Evolutionary conservation across 2,329 filamentous ascomycete species (phyloP).

Genomic region (Emmonsiellopsis sp.): DNA sequence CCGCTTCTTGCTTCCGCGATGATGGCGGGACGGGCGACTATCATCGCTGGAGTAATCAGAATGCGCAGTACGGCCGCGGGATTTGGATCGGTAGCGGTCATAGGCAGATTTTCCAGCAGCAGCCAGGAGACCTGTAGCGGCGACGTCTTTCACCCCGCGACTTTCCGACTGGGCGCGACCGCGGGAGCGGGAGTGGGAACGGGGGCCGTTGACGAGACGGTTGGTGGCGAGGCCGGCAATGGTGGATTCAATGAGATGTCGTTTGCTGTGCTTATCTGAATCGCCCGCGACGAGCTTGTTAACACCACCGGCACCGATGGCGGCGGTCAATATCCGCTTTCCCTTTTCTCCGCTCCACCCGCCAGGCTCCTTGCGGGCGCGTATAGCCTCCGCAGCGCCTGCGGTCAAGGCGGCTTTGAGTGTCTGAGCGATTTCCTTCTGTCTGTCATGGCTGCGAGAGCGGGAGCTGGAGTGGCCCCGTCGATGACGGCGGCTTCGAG

Average conservation of each 20-base stretch:
- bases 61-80: conserved; percentile 20
- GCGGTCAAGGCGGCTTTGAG: conserved; percentile 85
- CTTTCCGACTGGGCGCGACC: conserved; percentile 34
- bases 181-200: conserved; percentile 62
- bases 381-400: conserved; percentile 85
- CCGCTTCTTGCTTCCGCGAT: conserved; percentile 32
- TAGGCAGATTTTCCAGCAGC: conserved; percentile 40
- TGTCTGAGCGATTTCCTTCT: conserved; percentile 67
- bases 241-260: conserved; percentile 76
- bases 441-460: conserved; percentile 44
- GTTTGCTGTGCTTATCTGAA: conserved; percentile 64
- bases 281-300: conserved; percentile 64
- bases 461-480: conserved; percentile 33
- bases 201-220: conserved; percentile 72
- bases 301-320: conserved; percentile 73
- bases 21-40: conserved; percentile 44
- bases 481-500: conserved; percentile 27
- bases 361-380: conserved; percentile 78
- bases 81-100: conserved; percentile 35
- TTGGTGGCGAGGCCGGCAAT: conserved; percentile 82
- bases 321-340: conserved; percentile 82
- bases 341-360: conserved; percentile 87
- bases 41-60: conserved; percentile 40
- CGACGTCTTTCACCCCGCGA: conserved; percentile 35
- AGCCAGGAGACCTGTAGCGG: conserved; percentile 36